Percentiles rank a stretch among this genome's conserved stretches.
phyloP scores from a whole-genome alignment of 2,329 filamentous ascomycete species.

The Epicoccum nigrum region DNA sequence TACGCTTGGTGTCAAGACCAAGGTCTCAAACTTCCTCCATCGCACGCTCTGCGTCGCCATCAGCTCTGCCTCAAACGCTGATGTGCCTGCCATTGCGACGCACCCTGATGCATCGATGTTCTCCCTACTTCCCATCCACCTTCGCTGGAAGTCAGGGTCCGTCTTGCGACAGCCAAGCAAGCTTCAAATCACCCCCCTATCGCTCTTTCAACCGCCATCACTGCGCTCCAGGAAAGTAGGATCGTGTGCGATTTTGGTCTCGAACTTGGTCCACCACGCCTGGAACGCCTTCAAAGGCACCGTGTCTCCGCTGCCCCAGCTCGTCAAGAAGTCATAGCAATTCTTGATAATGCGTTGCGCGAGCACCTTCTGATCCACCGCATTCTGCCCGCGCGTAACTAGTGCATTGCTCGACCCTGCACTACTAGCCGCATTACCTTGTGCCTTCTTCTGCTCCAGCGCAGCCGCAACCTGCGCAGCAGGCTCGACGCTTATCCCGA shows the following conservation, averaged over 20 bases:
- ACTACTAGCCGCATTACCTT: slow-evolving; percentile 37
- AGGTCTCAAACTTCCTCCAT: no score
- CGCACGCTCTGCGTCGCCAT: no score
- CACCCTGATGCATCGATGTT: no score
- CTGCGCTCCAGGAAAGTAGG: slow-evolving; percentile 85
- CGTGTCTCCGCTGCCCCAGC: slow-evolving; percentile 81
- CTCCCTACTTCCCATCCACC: no score
- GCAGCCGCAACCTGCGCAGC: slow-evolving; percentile 73
- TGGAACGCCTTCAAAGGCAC: slow-evolving; percentile 94
- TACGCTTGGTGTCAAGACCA: no score
- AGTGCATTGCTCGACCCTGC: slow-evolving; percentile 35
- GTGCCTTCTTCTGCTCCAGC: slow-evolving; percentile 64
- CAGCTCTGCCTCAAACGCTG: no score
- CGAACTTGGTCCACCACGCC: slow-evolving; percentile 98
- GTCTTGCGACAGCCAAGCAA: no score
- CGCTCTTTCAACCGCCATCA: slow-evolving; percentile 50
- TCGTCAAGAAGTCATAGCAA: slow-evolving; percentile 93
- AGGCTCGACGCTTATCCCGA: slow-evolving; percentile 84
- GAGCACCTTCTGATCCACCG: slow-evolving; percentile 68
- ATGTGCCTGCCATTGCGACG: no score
- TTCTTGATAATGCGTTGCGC: slow-evolving; percentile 95
- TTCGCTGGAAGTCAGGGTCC: no score
- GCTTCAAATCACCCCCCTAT: no score
- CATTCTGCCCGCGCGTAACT: slow-evolving; percentile 45
- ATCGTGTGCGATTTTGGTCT: slow-evolving; percentile 81